Evolutionary conservation across 768 basidiomycete species (phyloP).

Genomic region (Steccherinum ochraceum): DNA sequence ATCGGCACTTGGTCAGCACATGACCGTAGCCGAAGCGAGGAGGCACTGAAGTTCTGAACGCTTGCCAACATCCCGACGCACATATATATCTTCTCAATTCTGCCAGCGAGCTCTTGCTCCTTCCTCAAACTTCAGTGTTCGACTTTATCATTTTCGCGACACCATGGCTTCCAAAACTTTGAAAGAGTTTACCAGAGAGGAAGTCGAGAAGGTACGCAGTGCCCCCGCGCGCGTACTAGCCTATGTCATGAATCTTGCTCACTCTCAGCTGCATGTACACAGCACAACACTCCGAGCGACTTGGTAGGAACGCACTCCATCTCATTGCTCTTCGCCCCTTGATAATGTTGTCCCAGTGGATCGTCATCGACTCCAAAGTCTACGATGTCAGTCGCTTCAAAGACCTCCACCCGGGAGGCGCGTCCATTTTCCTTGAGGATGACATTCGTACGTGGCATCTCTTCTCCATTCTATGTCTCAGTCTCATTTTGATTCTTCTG

Average conservation of each 20-base stretch:
- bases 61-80: too few relatives aligned
- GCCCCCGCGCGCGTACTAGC: background rate
- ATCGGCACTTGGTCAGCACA: too few relatives aligned
- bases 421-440: conserved; percentile 56
- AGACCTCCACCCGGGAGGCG: conserved; percentile 73
- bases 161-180: background rate
- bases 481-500: background rate
- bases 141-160: too few relatives aligned
- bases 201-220: conserved; percentile 59
- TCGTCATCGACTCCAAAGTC: conserved; percentile 72
- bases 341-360: conserved; percentile 45
- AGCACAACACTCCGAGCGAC: conserved; percentile 65
- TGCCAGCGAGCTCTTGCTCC: too few relatives aligned
- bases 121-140: too few relatives aligned
- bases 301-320: background rate
- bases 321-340: background rate
- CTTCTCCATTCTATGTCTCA: background rate
- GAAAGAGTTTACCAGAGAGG: conserved; percentile 53
- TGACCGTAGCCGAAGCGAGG: too few relatives aligned
- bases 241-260: background rate
- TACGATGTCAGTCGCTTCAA: conserved; percentile 73
- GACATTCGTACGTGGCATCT: conserved; percentile 56
- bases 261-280: conserved; percentile 1
- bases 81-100: too few relatives aligned
- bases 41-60: too few relatives aligned